phyloP scores from a whole-genome alignment of 169 alveolate species.

The Plasmodium sp. region DNA sequence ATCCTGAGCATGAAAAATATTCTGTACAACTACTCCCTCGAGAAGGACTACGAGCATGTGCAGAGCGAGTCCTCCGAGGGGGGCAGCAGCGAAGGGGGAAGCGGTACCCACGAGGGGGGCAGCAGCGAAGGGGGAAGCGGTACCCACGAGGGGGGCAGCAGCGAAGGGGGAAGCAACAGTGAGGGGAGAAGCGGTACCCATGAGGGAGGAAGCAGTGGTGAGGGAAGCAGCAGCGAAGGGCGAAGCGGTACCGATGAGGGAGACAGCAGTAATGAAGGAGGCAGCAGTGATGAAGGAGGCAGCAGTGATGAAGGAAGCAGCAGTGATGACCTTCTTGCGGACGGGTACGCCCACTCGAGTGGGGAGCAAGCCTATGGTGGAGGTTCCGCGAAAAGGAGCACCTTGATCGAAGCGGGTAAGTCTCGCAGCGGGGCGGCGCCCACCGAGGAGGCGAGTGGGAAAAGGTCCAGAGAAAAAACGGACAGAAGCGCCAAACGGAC shows the following conservation, averaged over 20 bases:
- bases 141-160: too few species aligned
- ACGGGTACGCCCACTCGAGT: background rate
- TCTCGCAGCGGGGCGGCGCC: background rate
- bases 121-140: background rate
- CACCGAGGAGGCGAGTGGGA: background rate
- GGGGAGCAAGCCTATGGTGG: background rate
- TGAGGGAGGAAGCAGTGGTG: background rate
- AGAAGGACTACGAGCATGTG: slow-evolving; percentile 56
- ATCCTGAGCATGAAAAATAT: slow-evolving; percentile 82
- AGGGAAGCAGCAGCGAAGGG: background rate
- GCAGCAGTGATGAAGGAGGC: background rate
- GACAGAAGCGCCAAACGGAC: background rate
- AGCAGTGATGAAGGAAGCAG: too few species aligned
- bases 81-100: background rate
- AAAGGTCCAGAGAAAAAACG: background rate
- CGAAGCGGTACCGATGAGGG: background rate
- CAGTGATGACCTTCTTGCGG: background rate
- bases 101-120: background rate
- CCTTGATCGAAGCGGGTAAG: background rate
- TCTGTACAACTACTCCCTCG: slow-evolving; percentile 76
- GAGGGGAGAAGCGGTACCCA: background rate
- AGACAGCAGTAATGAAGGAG: background rate
- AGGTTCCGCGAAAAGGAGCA: background rate
- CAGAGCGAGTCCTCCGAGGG: slow-evolving; percentile 71
- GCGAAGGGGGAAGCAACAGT: background rate